phyloP scores from a whole-genome alignment of 495 filamentous ascomycete genomes.

The Trichoderma orchidacearum region DNA sequence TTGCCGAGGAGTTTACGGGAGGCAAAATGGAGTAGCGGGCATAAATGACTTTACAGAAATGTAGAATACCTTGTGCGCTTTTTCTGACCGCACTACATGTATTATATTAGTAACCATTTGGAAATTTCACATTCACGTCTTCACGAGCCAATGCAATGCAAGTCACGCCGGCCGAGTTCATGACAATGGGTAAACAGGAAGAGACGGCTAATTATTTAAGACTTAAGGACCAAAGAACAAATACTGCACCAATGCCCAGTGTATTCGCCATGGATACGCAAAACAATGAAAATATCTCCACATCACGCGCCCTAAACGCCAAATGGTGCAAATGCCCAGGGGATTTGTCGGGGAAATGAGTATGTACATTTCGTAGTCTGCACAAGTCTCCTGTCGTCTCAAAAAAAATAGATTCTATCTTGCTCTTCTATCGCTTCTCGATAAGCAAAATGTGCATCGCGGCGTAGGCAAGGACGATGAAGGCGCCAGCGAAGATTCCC shows the following conservation, averaged over 20 bases:
- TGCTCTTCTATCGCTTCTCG: slow-evolving; percentile 56
- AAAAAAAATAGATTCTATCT: neutral
- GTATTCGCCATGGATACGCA: slow-evolving; percentile 7
- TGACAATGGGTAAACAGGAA: neutral
- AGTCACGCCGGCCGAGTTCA: neutral
- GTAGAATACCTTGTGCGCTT: slow-evolving; percentile 14
- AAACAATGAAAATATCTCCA: slow-evolving; percentile 6
- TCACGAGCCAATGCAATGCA: neutral
- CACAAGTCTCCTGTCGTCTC: neutral
- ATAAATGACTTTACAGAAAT: neutral
- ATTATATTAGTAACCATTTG: slow-evolving; percentile 9
- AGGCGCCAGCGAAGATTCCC: slow-evolving; percentile 65
- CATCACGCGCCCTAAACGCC: slow-evolving; percentile 6
- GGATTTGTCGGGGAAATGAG: neutral
- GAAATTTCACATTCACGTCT: neutral
- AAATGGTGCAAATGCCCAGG: slow-evolving; percentile 6
- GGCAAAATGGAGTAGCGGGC: slow-evolving; percentile 24
- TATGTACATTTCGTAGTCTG: slow-evolving; percentile 6
- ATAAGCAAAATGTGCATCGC: slow-evolving; percentile 92
- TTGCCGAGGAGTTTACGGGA: slow-evolving; percentile 36
- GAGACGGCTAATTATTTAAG: neutral
- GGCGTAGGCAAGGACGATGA: slow-evolving; percentile 76
- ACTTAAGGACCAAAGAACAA: neutral
- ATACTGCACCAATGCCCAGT: neutral
- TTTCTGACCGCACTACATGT: slow-evolving; percentile 5